These are phyloP conservation scores for Mycosphaerella sp. DNA, from an alignment of 2,329 filamentous ascomycete genomes.

Conservation along the genomic window DNA sequence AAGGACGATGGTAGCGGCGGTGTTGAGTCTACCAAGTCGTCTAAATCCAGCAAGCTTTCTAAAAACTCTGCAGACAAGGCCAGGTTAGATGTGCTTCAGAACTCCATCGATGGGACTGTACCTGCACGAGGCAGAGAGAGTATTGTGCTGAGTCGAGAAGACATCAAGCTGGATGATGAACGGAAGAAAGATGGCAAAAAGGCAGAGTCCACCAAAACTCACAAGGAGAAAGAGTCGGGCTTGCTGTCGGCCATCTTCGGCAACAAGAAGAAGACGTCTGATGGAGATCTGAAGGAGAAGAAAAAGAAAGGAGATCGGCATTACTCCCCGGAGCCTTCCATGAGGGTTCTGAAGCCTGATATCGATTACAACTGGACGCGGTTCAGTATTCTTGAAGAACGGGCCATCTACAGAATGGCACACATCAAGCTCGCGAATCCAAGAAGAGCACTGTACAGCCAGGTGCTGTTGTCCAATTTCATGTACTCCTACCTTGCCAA, in stretches of 20 bases:
- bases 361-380: slow-evolving; percentile 94
- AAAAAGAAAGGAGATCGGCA: slow-evolving; percentile 55
- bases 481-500: slow-evolving; percentile 99
- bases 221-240: slow-evolving; percentile 65
- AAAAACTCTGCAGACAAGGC: slow-evolving; percentile 64
- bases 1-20: slow-evolving; percentile 28
- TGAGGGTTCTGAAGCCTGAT: slow-evolving; percentile 70
- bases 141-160: slow-evolving; percentile 73
- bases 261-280: slow-evolving; percentile 62
- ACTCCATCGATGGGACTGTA: slow-evolving; percentile 64
- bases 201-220: slow-evolving; percentile 65
- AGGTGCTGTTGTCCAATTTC: slow-evolving; percentile 95
- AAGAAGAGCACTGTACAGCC: slow-evolving; percentile 80
- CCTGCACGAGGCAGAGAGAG: slow-evolving; percentile 64
- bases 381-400: slow-evolving; percentile 90
- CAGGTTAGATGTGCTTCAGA: slow-evolving; percentile 78
- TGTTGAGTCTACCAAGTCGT: slow-evolving; percentile 34
- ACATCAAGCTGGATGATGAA: slow-evolving; percentile 68
- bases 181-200: slow-evolving; percentile 78
- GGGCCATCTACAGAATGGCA: slow-evolving; percentile 96
- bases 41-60: slow-evolving; percentile 51
- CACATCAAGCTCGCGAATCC: slow-evolving; percentile 99
- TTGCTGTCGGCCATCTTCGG: slow-evolving; percentile 93
- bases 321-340: slow-evolving; percentile 72
- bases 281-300: slow-evolving; percentile 67